Conservation (phyloP, 441 rosid species). For the Populus hybrid region DNA sequence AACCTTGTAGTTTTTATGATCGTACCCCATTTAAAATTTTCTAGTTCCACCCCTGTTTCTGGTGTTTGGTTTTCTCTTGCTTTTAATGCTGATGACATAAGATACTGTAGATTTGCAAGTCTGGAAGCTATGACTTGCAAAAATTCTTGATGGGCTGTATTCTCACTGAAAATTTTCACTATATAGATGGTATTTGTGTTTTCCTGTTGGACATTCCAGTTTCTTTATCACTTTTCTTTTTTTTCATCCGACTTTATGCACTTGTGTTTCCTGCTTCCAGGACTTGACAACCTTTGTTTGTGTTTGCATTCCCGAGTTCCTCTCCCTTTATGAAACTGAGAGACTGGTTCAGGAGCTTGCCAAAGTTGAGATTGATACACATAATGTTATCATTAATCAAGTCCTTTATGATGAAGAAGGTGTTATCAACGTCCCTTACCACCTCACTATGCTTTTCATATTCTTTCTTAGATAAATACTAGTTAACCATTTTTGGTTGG, state of each 20-base stretch:
- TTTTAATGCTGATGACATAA: neutral
- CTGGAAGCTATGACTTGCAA: neutral
- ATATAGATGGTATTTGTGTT: neutral
- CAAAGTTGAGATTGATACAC: constrained; percentile 96
- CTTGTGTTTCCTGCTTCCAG: constrained; percentile 35
- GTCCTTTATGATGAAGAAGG: constrained; percentile 91
- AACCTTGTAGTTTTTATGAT: neutral
- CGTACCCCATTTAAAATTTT: neutral
- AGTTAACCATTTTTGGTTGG: constrained; percentile 8
- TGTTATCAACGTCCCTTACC: constrained; percentile 15
- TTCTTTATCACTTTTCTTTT: neutral
- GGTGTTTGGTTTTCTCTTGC: neutral
- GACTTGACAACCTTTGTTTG: constrained; percentile 96
- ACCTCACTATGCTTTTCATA: neutral
- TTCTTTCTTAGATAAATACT: constrained; percentile 11
- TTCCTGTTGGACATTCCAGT: neutral
- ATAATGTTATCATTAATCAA: constrained; percentile 95
- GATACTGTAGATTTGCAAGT: neutral
- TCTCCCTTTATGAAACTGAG: constrained; percentile 96
- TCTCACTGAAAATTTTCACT: neutral
- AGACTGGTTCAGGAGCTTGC: constrained; percentile 98
- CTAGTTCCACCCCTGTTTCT: neutral
- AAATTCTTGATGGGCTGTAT: neutral
- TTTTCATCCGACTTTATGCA: neutral
- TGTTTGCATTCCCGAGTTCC: constrained; percentile 98